Base-by-base conservation (phyloP, 1,139 yeast species). In the Schwanniomyces etchellsii region DNA sequence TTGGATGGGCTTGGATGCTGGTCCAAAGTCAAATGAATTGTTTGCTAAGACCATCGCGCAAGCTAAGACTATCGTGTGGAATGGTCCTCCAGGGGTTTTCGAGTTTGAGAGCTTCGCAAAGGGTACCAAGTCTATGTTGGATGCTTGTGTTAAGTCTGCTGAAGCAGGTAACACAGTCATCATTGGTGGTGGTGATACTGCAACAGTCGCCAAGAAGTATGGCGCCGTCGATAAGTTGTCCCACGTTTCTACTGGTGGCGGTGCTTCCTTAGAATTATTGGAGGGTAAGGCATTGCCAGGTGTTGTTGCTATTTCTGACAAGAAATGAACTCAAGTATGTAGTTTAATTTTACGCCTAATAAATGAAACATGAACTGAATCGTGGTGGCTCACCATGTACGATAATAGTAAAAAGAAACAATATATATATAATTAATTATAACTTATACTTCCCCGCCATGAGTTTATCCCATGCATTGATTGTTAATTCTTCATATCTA, bases 101-200 rank as follows among this genome's bases (percentile, higher is more conserved):
- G 97, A 89, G 72, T 88, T 89, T 56, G 95, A 85, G 44, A 74
- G 74, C 55, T 89, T 89, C 58, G 81, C 96, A 47, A 64, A 65
- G 39, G 96, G 96, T 68, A 89, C 97, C 57, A 83, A 86, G 72
- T 64, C 85, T 38, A 69, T 88, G 65, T 77, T 89, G 53, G 93
- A 81, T 45, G 95, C 91, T 48, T 80, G 81, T 53, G 94, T 86
- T 48, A 71, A 75, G 59, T 83, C 95, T 42, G 85, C 89, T 50
- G 79, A 77, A 61, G 74, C 75, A 39, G 96, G 95, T 57, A 81
- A 86, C 73, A 85, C 95, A 47, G 96, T 88, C 44, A 91, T 91
- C 64, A 82, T 89, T 52, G 97, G 97, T 63, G 97, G 97, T 78
- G 97, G 97, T 75, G 97, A 89, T 69, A 89, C 97, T 53, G 97